Evolutionary conservation across 2,329 filamentous ascomycete species (phyloP).

Genomic region (Aureobasidium sp.): DNA sequence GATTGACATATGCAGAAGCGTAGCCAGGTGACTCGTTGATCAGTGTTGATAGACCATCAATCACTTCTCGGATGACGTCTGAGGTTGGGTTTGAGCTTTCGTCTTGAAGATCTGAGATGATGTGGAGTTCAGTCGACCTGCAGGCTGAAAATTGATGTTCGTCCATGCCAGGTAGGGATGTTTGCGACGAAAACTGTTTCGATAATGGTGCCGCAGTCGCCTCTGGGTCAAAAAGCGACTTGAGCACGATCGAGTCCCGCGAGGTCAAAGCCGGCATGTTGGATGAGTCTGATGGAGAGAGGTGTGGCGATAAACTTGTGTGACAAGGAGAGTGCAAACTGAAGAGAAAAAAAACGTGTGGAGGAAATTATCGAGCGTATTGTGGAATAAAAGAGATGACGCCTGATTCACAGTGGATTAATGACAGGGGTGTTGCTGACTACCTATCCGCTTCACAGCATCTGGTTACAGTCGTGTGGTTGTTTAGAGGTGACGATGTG

Average conservation of each 20-base stretch:
- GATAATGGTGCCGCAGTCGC: slow-evolving; percentile 28
- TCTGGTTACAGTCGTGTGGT: background rate
- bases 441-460: background rate
- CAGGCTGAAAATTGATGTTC: background rate
- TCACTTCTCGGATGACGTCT: background rate
- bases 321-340: no score
- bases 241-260: slow-evolving; percentile 33
- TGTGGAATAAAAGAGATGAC: no score
- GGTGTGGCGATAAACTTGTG: no score
- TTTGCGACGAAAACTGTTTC: slow-evolving; percentile 1
- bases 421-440: background rate
- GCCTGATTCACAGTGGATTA: no score
- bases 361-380: no score
- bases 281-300: background rate
- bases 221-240: slow-evolving; percentile 36
- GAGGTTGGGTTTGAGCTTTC: background rate
- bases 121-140: slow-evolving; percentile 4
- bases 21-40: slow-evolving; percentile 56
- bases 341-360: no score
- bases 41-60: slow-evolving; percentile 31
- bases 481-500: background rate
- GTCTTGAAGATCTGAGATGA: slow-evolving; percentile 10
- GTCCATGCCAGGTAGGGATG: slow-evolving; percentile 11
- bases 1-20: slow-evolving; percentile 67
- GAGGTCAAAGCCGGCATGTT: slow-evolving; percentile 25